Conservation (phyloP, 2,329 filamentous ascomycete species). For the Colletotrichum filicis region DNA sequence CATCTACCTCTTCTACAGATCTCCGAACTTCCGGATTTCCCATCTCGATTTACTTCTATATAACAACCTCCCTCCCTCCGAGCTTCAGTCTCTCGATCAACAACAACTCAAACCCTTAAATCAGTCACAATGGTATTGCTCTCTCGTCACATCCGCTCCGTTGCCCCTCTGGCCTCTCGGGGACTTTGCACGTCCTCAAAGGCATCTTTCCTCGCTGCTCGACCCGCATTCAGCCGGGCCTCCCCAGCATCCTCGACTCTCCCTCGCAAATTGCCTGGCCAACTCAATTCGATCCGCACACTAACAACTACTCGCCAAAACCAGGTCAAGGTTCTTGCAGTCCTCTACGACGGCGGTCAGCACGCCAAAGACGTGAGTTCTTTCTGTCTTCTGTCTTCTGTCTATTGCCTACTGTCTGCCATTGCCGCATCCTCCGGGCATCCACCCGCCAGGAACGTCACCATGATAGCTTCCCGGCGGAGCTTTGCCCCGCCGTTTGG, state of each 20-base stretch:
- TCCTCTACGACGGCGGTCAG: conserved; percentile 91
- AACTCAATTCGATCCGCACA: conserved; percentile 67
- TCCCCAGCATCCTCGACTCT: conserved; percentile 44
- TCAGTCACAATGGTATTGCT: conserved; percentile 45
- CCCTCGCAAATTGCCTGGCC: conserved; percentile 50
- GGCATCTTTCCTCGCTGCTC: conserved; percentile 36
- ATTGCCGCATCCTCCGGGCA: neutral
- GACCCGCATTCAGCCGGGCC: conserved; percentile 34
- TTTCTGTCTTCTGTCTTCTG: neutral
- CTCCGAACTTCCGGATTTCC: conserved; percentile 5
- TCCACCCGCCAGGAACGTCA: conserved; percentile 18
- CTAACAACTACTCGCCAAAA: conserved; percentile 56
- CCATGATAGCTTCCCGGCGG: conserved; percentile 20
- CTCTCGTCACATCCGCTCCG: conserved; percentile 41
- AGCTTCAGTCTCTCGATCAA: conserved; percentile 3
- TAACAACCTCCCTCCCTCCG: conserved; percentile 18
- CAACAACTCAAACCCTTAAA: conserved; percentile 3
- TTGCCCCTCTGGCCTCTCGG: conserved; percentile 40
- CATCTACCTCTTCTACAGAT: conserved; percentile 1
- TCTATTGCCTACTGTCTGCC: neutral
- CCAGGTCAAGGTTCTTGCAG: conserved; percentile 94
- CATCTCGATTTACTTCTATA: neutral
- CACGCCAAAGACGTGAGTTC: conserved; percentile 85
- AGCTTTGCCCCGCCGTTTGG: conserved; percentile 27
- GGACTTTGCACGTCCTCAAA: conserved; percentile 41